These are phyloP conservation scores for Blastobotrys persicus DNA, from an alignment of 1,139 yeast genomes.

Conservation along the genomic window DNA sequence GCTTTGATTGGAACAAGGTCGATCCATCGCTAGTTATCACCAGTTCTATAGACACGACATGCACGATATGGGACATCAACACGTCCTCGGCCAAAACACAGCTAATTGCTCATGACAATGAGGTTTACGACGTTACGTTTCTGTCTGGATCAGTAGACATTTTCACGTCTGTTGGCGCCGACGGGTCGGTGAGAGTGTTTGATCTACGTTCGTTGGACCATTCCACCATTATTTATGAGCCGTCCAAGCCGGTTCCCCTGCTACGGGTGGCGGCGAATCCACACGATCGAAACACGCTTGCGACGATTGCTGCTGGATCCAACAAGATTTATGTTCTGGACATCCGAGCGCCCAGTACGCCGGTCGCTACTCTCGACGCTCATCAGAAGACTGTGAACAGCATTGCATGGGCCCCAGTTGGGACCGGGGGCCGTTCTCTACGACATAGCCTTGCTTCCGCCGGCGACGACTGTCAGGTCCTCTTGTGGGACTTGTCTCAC, in stretches of 20 bases:
- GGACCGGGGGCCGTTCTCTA: slow-evolving; percentile 28
- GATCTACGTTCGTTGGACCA: slow-evolving; percentile 88
- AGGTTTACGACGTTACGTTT: slow-evolving; percentile 90
- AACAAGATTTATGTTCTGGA: slow-evolving; percentile 70
- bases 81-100: slow-evolving; percentile 86
- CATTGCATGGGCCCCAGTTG: slow-evolving; percentile 75
- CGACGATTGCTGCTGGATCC: slow-evolving; percentile 75
- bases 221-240: slow-evolving; percentile 90
- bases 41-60: slow-evolving; percentile 90
- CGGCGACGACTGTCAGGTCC: slow-evolving; percentile 87
- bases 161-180: slow-evolving; percentile 92
- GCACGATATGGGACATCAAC: slow-evolving; percentile 89
- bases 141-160: slow-evolving; percentile 71
- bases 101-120: slow-evolving; percentile 92
- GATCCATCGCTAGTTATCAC: slow-evolving; percentile 76
- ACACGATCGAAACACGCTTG: slow-evolving; percentile 73
- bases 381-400: slow-evolving; percentile 69
- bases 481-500: slow-evolving; percentile 71
- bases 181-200: slow-evolving; percentile 90
- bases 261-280: slow-evolving; percentile 76
- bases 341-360: slow-evolving; percentile 84
- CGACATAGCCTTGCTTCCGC: slow-evolving; percentile 66
- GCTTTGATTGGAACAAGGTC: slow-evolving; percentile 86
- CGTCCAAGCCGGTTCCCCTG: slow-evolving; percentile 57
- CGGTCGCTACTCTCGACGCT: slow-evolving; percentile 65